Evolutionary conservation across 176 grass and related monocot species (phyloP).

Genomic region (Saccharum officinarum): DNA sequence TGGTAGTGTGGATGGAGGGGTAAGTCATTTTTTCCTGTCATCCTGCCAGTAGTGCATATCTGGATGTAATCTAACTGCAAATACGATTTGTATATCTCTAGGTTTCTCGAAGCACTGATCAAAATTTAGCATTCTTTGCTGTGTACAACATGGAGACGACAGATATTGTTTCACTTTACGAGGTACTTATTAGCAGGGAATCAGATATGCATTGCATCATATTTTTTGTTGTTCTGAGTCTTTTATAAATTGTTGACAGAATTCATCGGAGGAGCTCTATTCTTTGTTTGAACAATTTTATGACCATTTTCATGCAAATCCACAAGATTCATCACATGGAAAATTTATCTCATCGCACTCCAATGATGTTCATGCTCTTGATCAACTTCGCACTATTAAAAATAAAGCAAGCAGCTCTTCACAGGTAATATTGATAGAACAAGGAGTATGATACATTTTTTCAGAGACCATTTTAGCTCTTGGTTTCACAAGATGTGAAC

Average conservation of each 20-base stretch:
- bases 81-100: conserved; percentile 14
- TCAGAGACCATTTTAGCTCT: background rate
- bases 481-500: background rate
- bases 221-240: too few relatives aligned
- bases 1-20: conserved; percentile 91
- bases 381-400: conserved; percentile 71
- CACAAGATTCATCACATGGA: conserved; percentile 64
- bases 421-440: conserved; percentile 59
- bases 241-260: conserved; percentile 55
- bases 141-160: conserved; percentile 99
- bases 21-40: conserved; percentile 39
- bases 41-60: conserved; percentile 28
- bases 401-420: conserved; percentile 70
- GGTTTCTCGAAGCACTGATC: conserved; percentile 83
- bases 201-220: too few relatives aligned
- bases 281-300: conserved; percentile 83
- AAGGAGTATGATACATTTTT: conserved; percentile 2
- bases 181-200: conserved; percentile 33
- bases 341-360: conserved; percentile 90
- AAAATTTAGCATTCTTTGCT: conserved; percentile 85
- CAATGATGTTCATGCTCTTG: conserved; percentile 85
- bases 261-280: conserved; percentile 94
- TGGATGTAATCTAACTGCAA: conserved; percentile 27
- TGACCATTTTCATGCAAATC: conserved; percentile 88
- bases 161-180: conserved; percentile 90